Base-by-base conservation (phyloP, 78 protist genomes). In the Speleostelium caveatum region DNA sequence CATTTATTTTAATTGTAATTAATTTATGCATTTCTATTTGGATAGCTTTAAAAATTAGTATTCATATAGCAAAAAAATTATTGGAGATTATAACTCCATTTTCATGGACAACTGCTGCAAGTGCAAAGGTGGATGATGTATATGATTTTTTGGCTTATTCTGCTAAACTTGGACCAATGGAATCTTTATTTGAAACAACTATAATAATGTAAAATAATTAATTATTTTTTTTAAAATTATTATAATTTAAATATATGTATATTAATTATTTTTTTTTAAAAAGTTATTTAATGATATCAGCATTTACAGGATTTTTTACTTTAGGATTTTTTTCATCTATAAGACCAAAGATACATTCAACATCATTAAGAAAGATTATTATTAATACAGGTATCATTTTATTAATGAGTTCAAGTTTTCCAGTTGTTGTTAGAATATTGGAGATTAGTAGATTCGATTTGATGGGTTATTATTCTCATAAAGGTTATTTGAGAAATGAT, bases 371-470 rank as follows among this genome's bases (percentile, higher is more conserved):
- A 65, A 80, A 80, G 63, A 36, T 80, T 53, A 80, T 80, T n/a
- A 80, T 80, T 0, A 80, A 80, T 58, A 80, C 77, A 10, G 89
- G 65, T 26, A 68, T 80, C 8, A 80, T 80, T 12, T 32, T 80
- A 17, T 80, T 80, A 24, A 80, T 80, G 75, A 80, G 89, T 39
- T 80, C 89, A 68, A 66, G 76, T 45, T 80, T 80, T 68, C 89
- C 89, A 30, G 89, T 80, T 3, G 89, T 80, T 3, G 89, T 80
- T 58, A 65, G 89, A 56, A 80, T 22, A 24, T 41, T 80, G 24
- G 89, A 80, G 17, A 80, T 80, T 32, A 67, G 77, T 21, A 65
- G 89, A 80, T 80, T 80, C n/a, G 89, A 80, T 68, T 68, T 80
- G 26, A 83, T 83, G 91, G 91, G 91, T 17, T 83, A 69, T 19